phyloP scores from a whole-genome alignment of 1,284 basidiomycete genomes.

The Tilletia indica region DNA sequence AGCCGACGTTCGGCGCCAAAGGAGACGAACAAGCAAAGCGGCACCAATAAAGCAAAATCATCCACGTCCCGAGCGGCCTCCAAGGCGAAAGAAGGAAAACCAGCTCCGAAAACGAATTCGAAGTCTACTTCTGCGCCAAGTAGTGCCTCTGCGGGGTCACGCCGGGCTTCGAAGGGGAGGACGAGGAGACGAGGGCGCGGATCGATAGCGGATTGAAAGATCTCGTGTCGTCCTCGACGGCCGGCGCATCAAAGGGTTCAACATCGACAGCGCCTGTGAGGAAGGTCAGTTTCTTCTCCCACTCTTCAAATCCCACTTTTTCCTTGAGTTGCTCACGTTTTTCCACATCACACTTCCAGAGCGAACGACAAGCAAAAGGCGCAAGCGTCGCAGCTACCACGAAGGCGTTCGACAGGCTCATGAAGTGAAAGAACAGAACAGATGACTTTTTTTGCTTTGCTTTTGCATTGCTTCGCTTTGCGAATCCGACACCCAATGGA shows the following conservation, averaged over 20 bases:
- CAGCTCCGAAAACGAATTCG: background rate
- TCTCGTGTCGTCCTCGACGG: no score
- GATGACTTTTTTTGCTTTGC: no score
- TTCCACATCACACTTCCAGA: no score
- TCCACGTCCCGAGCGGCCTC: background rate
- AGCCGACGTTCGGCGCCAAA: background rate
- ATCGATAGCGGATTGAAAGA: background rate
- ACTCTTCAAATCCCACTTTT: no score
- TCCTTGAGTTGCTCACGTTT: no score
- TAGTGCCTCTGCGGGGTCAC: background rate
- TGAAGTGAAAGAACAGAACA: background rate
- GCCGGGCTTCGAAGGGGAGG: background rate
- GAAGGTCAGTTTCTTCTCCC: no score
- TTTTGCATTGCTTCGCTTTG: no score
- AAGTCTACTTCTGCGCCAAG: background rate
- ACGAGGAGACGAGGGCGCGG: background rate
- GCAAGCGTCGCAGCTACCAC: conserved; percentile 2
- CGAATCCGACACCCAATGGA: no score
- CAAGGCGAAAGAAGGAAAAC: background rate
- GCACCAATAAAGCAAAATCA: background rate
- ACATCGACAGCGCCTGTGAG: no score
- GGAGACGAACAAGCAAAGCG: background rate
- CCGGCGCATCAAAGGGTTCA: no score
- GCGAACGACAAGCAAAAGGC: no score
- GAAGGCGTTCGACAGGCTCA: background rate